phyloP scores from a whole-genome alignment of 768 basidiomycete species.

The Tylopilus plumbeoviolaceoides region DNA sequence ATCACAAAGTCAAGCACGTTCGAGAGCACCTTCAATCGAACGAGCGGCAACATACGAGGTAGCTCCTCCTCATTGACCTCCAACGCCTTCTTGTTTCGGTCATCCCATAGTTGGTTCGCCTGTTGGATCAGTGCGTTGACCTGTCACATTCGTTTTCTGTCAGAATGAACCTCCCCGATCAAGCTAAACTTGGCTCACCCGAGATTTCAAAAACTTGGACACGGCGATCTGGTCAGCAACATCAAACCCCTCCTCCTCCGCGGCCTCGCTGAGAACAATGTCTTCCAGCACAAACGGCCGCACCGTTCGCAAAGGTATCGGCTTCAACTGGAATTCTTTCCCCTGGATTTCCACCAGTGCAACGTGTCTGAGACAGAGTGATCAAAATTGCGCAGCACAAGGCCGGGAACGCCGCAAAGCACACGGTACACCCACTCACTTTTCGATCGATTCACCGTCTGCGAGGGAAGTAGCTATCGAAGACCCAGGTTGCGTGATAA shows the following conservation, averaged over 20 bases:
- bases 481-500: conserved; percentile 92
- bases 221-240: conserved; percentile 80
- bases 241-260: conserved; percentile 74
- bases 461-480: conserved; percentile 92
- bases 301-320: conserved; percentile 85
- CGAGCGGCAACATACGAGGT: conserved; percentile 76
- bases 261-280: conserved; percentile 66
- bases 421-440: conserved; percentile 44
- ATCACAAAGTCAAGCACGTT: not conserved
- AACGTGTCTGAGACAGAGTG: conserved; percentile 62
- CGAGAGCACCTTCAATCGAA: conserved; percentile 68
- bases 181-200: conserved; percentile 40
- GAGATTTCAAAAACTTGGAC: conserved; percentile 69
- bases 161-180: not conserved
- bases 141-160: conserved; percentile 32
- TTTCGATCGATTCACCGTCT: conserved; percentile 88
- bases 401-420: not conserved
- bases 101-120: conserved; percentile 48
- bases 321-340: conserved; percentile 81
- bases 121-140: conserved; percentile 75
- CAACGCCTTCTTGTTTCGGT: conserved; percentile 37
- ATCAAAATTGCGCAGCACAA: not conserved
- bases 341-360: conserved; percentile 85
- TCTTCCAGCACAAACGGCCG: conserved; percentile 92
- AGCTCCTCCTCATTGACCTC: conserved; percentile 60